Evolutionary conservation across 164 flowering plant species (phyloP).

Genomic region (Buxus sempervirens): DNA sequence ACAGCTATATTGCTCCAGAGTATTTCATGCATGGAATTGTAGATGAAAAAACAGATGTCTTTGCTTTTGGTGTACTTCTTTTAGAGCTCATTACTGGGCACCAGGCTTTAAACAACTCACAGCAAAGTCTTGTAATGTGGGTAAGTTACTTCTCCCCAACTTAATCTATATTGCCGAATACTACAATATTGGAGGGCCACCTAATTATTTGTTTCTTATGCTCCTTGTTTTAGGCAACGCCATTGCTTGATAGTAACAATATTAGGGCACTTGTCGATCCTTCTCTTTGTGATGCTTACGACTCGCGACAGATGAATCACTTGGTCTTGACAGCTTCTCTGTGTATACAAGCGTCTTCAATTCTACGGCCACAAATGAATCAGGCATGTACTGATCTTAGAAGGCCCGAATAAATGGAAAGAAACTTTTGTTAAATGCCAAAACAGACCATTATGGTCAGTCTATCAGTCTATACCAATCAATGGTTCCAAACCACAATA

Average conservation of each 20-base stretch:
- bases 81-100: constrained; percentile 70
- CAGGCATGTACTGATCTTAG: constrained; percentile 42
- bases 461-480: too few species aligned
- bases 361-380: constrained; percentile 68
- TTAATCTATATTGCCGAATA: background rate
- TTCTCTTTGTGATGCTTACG: constrained; percentile 40
- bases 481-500: too few species aligned
- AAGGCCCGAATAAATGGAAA: background rate
- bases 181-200: background rate
- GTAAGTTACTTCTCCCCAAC: constrained; percentile 26
- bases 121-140: constrained; percentile 72
- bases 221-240: constrained; percentile 59
- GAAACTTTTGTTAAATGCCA: too few species aligned
- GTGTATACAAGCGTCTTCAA: constrained; percentile 53
- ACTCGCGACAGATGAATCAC: constrained; percentile 47
- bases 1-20: constrained; percentile 78
- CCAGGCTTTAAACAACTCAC: constrained; percentile 58
- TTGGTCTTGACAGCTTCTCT: constrained; percentile 51
- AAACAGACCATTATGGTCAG: too few species aligned
- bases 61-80: constrained; percentile 68
- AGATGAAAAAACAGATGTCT: constrained; percentile 77
- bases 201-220: background rate
- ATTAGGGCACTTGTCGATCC: constrained; percentile 64
- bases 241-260: constrained; percentile 39
- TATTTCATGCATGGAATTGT: constrained; percentile 80